Conservation (phyloP, 805 yeast species). For the Debaryomyces prosopidis region DNA sequence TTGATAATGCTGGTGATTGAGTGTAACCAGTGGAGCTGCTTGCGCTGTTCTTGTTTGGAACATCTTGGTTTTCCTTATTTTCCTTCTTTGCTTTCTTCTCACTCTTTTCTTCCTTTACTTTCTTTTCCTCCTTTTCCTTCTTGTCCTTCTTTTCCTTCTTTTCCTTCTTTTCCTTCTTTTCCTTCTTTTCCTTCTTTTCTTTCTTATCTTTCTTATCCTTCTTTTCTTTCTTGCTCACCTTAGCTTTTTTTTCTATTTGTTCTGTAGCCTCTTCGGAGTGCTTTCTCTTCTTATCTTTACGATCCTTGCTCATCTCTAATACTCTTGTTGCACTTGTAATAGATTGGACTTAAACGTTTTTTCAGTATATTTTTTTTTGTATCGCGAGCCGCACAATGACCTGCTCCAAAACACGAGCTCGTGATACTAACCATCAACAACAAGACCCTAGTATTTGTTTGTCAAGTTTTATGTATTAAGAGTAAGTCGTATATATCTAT, state of each 20-base stretch:
- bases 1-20: slow-evolving; percentile 40
- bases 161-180: slow-evolving; percentile 24
- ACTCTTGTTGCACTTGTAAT: not conserved
- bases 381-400: slow-evolving; percentile 7
- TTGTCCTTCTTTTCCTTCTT: slow-evolving; percentile 21
- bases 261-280: slow-evolving; percentile 19
- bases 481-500: no score
- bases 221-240: slow-evolving; percentile 36
- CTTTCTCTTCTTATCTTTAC: slow-evolving; percentile 21
- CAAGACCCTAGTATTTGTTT: no score
- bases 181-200: slow-evolving; percentile 29
- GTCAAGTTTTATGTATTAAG: no score
- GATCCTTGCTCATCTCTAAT: slow-evolving; percentile 14
- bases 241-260: slow-evolving; percentile 37
- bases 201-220: slow-evolving; percentile 25
- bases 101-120: slow-evolving; percentile 17
- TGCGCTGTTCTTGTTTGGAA: not conserved
- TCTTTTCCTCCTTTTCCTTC: slow-evolving; percentile 19
- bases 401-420: not conserved
- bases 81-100: slow-evolving; percentile 29
- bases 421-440: not conserved
- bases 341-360: not conserved
- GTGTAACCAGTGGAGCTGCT: slow-evolving; percentile 19
- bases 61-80: slow-evolving; percentile 22
- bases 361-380: not conserved